phyloP scores from a whole-genome alignment of 495 filamentous ascomycete species.

The Halenospora varia region DNA sequence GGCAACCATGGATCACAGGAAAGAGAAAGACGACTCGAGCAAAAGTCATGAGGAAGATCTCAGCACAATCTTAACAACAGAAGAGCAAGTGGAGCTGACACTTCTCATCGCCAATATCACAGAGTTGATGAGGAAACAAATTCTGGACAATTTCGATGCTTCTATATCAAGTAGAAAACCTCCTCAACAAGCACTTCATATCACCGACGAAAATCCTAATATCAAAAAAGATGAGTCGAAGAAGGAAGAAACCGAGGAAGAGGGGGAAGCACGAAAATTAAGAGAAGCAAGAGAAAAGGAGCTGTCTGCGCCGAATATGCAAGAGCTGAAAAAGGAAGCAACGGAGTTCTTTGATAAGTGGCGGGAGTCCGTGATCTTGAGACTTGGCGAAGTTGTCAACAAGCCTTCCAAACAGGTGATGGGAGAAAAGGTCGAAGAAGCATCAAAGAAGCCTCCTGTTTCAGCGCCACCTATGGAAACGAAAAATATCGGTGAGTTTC shows the following conservation, averaged over 20 bases:
- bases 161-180: slow-evolving; percentile 24
- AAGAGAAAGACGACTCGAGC: slow-evolving; percentile 1
- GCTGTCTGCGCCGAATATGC: slow-evolving; percentile 32
- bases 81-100: slow-evolving; percentile 30
- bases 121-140: slow-evolving; percentile 44
- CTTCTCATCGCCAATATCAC: slow-evolving; percentile 39
- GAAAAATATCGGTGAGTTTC: slow-evolving; percentile 19
- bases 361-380: slow-evolving; percentile 27
- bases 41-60: slow-evolving; percentile 20
- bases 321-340: slow-evolving; percentile 29
- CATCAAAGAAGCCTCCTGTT: no score
- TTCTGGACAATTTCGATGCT: slow-evolving; percentile 42
- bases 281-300: slow-evolving; percentile 27
- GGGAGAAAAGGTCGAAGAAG: slow-evolving; percentile 14
- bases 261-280: slow-evolving; percentile 29
- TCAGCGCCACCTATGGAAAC: slow-evolving; percentile 22
- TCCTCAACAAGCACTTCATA: slow-evolving; percentile 25
- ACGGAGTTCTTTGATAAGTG: slow-evolving; percentile 32
- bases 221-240: slow-evolving; percentile 12
- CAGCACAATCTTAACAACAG: slow-evolving; percentile 23
- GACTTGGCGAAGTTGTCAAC: slow-evolving; percentile 30
- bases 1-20: background rate
- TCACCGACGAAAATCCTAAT: slow-evolving; percentile 28
- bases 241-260: slow-evolving; percentile 23
- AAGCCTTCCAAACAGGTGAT: slow-evolving; percentile 18